Evolutionary conservation across 257 asterid genomes (phyloP).

Genomic region (Cruciata laevipes): DNA sequence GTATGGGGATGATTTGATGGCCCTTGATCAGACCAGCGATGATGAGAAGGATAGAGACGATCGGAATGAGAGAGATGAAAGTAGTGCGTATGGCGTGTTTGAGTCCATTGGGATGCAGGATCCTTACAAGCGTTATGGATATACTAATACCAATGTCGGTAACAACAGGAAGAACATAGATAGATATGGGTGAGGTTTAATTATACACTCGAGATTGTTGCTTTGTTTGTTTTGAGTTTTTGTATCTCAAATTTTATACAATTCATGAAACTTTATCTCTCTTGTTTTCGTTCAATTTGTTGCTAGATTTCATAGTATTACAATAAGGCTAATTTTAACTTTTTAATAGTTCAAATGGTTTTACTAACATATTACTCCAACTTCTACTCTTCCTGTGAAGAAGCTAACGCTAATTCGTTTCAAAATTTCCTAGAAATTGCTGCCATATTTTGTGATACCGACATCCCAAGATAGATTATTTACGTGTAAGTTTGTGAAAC

Average conservation of each 20-base stretch:
- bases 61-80: conserved; percentile 36
- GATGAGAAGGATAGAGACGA: conserved; percentile 21
- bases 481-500: not conserved
- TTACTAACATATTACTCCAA: too few species aligned
- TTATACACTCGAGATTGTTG: not conserved
- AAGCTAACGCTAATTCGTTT: too few species aligned
- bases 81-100: conserved; percentile 71
- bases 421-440: not conserved
- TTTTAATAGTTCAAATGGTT: too few species aligned
- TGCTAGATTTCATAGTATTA: too few species aligned
- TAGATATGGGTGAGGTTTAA: conserved; percentile 1
- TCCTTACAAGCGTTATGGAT: conserved; percentile 34
- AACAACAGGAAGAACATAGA: conserved; percentile 23
- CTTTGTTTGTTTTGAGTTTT: too few species aligned
- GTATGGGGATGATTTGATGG: conserved; percentile 66
- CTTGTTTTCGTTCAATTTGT: too few species aligned
- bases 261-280: too few species aligned
- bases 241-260: too few species aligned
- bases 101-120: conserved; percentile 57
- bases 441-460: not conserved
- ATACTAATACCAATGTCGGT: not conserved
- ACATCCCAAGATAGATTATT: not conserved
- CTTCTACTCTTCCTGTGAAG: too few species aligned
- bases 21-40: conserved; percentile 54
- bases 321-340: too few species aligned